Evolutionary conservation across 177 flowering plant species (phyloP), one percentile per base, ranked within the genome.

Genomic region (Vitis hybrid): DNA sequence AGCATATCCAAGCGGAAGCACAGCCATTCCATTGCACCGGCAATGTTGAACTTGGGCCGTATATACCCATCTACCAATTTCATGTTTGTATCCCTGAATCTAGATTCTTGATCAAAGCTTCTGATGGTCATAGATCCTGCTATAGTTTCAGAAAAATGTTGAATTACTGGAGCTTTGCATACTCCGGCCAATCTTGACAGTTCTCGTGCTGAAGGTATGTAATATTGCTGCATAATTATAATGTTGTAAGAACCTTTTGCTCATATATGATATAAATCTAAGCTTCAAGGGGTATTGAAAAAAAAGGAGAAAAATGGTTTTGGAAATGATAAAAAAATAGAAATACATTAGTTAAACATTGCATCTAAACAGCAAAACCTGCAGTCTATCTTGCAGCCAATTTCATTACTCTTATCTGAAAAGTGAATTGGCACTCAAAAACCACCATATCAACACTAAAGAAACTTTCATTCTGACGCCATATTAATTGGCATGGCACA

Each of bases 121-220:
- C 93, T 77, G 18, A 90, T 90, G 11, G 91, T 87, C 57, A 88
- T 73, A 62, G 86, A 71, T 54, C 96, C 96, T 2, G 90, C 79
- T 18, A 91, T 79, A 48, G 93, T 82, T 78, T 91, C 96, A 10
- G 93, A 67, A 76, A 91, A 91, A 76, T 89, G 88, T 46, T 89
- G 96, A n/a, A 91, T 86, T 9, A 87, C 75, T n/a, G 96, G 93
- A 69, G 92, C 89, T 72, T 83, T 77, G 74, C 84, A 75, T 18
- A 86, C 80, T 65, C 96, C 91, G 54, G 73, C 72, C 59, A 89
- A 69, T 66, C 96, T 70, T 20, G 90, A 58, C 58, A 91, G 82
- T 78, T 91, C 96, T 74, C 96, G 73, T 30, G 96, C 93, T 2
- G 89, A 63, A 12, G 90, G 62, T 64, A 86, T 71, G 77, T 89